Evolutionary conservation across 805 yeast genomes (phyloP).

Genomic region (Blastobotrys chiropterorum): DNA sequence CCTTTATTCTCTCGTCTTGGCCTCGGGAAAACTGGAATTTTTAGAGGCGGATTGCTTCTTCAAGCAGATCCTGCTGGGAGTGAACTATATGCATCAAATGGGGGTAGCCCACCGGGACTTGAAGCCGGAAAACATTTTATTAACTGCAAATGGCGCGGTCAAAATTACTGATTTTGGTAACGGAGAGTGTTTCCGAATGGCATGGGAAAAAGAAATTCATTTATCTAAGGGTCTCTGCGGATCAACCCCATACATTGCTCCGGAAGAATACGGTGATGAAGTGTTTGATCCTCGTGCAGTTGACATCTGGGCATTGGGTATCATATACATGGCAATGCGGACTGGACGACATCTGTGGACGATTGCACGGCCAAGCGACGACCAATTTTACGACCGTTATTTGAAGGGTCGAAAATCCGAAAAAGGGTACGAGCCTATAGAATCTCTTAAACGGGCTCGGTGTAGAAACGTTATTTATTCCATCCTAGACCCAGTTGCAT

Average conservation of each 20-base stretch:
- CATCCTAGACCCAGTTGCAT: conserved; percentile 85
- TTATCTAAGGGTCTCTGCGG: conserved; percentile 74
- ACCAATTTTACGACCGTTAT: conserved; percentile 73
- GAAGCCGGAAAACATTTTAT: conserved; percentile 78
- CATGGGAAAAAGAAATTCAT: conserved; percentile 76
- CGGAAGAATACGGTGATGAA: conserved; percentile 64
- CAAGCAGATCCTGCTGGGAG: conserved; percentile 78
- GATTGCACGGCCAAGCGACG: conserved; percentile 64
- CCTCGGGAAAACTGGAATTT: conserved; percentile 47
- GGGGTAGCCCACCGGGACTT: conserved; percentile 94
- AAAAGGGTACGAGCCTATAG: conserved; percentile 89
- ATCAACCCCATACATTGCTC: conserved; percentile 86
- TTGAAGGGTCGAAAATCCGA: conserved; percentile 72
- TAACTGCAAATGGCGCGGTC: conserved; percentile 59
- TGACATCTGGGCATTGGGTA: conserved; percentile 87
- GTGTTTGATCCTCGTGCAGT: conserved; percentile 71
- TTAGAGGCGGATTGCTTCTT: conserved; percentile 82
- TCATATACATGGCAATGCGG: conserved; percentile 71
- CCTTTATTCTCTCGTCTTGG: conserved; percentile 52
- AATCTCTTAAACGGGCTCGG: conserved; percentile 71
- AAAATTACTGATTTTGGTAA: conserved; percentile 86
- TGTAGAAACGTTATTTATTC: conserved; percentile 92
- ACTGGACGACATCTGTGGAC: conserved; percentile 94
- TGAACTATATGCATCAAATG: conserved; percentile 78
- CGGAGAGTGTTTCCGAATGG: conserved; percentile 82